A percentile compares a stretch with the other conserved stretches of the same genome.
Conservation (phyloP, 176 grass and related monocot genomes). For the Zizania latifolia region DNA sequence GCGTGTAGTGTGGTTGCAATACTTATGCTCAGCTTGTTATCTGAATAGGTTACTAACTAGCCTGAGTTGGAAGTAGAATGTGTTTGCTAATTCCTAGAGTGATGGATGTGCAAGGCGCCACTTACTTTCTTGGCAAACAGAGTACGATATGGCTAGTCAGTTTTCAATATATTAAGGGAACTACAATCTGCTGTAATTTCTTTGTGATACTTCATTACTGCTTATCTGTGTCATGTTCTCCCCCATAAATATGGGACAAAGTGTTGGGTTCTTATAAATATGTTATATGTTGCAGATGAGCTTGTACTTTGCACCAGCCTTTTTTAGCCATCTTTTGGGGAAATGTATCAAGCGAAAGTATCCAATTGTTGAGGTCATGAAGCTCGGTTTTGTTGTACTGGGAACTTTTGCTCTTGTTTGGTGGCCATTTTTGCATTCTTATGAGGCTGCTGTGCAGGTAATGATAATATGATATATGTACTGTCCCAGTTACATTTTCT, state of each 20-base stretch:
- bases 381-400: slow-evolving; percentile 66
- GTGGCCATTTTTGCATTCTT: slow-evolving; percentile 89
- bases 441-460: slow-evolving; percentile 65
- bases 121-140: slow-evolving; percentile 5
- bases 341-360: slow-evolving; percentile 68
- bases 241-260: not conserved
- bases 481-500: not conserved
- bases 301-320: slow-evolving; percentile 90
- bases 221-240: not conserved
- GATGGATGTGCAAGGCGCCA: not conserved
- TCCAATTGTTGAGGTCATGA: slow-evolving; percentile 63
- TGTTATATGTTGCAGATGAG: slow-evolving; percentile 68
- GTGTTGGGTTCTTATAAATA: not conserved
- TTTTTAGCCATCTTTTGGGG: slow-evolving; percentile 84
- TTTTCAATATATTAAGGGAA: not conserved
- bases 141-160: not conserved
- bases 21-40: not conserved
- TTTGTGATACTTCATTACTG: not conserved
- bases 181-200: not conserved
- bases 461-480: not conserved
- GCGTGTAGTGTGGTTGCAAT: not conserved
- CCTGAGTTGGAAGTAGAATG: not conserved
- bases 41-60: not conserved
- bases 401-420: slow-evolving; percentile 81
- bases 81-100: not conserved